phyloP scores from a whole-genome alignment of 495 filamentous ascomycete species.

The Penicillium macrosclerotiorum region DNA sequence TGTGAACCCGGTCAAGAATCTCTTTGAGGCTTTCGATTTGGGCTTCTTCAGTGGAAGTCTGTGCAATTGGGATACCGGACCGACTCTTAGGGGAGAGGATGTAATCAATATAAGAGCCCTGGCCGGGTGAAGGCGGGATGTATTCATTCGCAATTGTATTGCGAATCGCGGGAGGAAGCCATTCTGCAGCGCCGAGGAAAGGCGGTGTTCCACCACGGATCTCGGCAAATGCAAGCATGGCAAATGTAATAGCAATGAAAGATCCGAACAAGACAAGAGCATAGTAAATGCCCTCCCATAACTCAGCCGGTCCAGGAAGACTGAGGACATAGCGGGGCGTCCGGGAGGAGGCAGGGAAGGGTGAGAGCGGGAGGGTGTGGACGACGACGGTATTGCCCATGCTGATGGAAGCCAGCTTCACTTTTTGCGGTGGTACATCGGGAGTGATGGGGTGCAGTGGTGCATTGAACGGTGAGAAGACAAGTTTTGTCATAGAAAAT shows the following conservation, averaged over 20 bases:
- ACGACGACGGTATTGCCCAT: slow-evolving; percentile 84
- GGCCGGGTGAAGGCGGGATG: slow-evolving; percentile 9
- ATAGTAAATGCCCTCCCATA: slow-evolving; percentile 46
- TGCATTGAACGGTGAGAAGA: slow-evolving; percentile 69
- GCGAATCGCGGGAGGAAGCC: slow-evolving; percentile 38
- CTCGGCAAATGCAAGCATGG: slow-evolving; percentile 67
- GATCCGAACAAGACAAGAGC: slow-evolving; percentile 51
- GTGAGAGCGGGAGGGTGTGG: slow-evolving; percentile 74
- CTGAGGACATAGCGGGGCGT: slow-evolving; percentile 68
- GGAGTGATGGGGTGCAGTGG: slow-evolving; percentile 49
- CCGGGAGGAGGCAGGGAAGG: slow-evolving; percentile 44
- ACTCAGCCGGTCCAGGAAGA: slow-evolving; percentile 49
- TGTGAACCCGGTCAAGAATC: slow-evolving; percentile 27
- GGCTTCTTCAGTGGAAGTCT: not conserved
- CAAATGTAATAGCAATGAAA: slow-evolving; percentile 53
- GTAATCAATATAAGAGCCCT: slow-evolving; percentile 21
- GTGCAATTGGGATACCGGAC: not conserved
- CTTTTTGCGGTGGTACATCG: slow-evolving; percentile 51
- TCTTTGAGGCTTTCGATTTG: slow-evolving; percentile 20
- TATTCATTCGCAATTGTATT: slow-evolving; percentile 23
- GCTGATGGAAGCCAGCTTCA: slow-evolving; percentile 82
- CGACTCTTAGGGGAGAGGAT: slow-evolving; percentile 1
- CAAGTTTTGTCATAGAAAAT: slow-evolving; percentile 78
- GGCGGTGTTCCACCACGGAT: slow-evolving; percentile 59
- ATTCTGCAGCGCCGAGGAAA: slow-evolving; percentile 52